Evolutionary conservation across 2,329 filamentous ascomycete species (phyloP), one percentile per base, ranked within the genome.

Genomic region (Fusarium chlamydosporum): DNA sequence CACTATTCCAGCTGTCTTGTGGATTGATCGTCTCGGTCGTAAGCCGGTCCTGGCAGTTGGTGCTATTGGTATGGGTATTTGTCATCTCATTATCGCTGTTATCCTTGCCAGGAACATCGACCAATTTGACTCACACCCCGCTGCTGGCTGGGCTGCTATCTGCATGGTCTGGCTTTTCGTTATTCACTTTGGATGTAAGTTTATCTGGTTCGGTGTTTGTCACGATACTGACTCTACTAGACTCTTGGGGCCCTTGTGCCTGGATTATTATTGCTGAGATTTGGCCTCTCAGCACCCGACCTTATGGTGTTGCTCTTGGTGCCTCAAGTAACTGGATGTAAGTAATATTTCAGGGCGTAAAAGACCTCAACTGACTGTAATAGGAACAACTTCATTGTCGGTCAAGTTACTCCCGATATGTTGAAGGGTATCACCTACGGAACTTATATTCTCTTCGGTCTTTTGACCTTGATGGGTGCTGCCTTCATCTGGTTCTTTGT

Each of bases 221-320:
- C 7, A 16, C 0, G 0, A 9, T 8, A 4, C 51, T 70, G 4
- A 47, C 12, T 3, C 1, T 4, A 4, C 0, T 4, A 73, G 71
- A 92, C 75, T 89, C 86, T 0, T 94, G 91, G 91, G 90, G 91
- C 0, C 91, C 91, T 4, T 90, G 88, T 71, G 86, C 89, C 0
- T 93, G 91, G 91, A 91, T 92, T 63, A 83, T 94, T 56, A 85
- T 92, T 2, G 87, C 90, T 3, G 91, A 93, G 78, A 88, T 94
- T 41, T 94, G 89, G 88, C 91, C 91, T 0, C 79, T 93, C 7
- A 89, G 86, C 60, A 88, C 88, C 11, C 85, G 91, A 3, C 86
- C 91, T 1, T 92, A 93, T 62, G 91, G 91, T 40, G 90, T 91
- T 13, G 84, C 91, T 0, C 80, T 94, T 0, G 91, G 89, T 16